A percentile compares a stretch with the other conserved stretches of the same genome.
Evolutionary conservation across 2,329 filamentous ascomycete species (phyloP).

Genomic region (Pseudocercospora vitis): DNA sequence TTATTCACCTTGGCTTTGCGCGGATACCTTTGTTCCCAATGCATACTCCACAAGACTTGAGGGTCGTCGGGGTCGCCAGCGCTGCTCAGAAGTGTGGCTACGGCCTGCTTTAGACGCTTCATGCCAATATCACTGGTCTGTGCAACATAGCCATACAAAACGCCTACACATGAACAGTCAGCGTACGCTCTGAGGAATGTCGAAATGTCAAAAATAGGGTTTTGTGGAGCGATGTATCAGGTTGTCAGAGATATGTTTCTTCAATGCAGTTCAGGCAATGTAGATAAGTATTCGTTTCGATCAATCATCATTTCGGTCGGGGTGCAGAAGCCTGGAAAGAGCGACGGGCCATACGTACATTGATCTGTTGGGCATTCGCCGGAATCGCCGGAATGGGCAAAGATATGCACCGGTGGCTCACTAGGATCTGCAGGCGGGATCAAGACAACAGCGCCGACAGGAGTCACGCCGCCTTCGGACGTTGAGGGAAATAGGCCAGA

Average conservation of each 20-base stretch:
- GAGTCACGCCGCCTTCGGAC: slow-evolving; percentile 72
- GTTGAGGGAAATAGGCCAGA: slow-evolving; percentile 65
- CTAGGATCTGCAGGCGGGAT: slow-evolving; percentile 51
- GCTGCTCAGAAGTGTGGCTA: slow-evolving; percentile 46
- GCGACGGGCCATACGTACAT: slow-evolving; percentile 65
- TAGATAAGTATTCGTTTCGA: slow-evolving; percentile 96
- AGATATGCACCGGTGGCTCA: slow-evolving; percentile 58
- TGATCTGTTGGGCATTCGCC: slow-evolving; percentile 87
- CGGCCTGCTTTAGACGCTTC: slow-evolving; percentile 42
- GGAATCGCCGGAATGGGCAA: slow-evolving; percentile 83
- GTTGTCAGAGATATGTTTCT: slow-evolving; percentile 82
- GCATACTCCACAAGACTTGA: slow-evolving; percentile 53
- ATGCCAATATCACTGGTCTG: slow-evolving; percentile 39
- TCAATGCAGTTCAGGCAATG: slow-evolving; percentile 98
- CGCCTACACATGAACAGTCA: slow-evolving; percentile 45
- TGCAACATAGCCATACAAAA: slow-evolving; percentile 57
- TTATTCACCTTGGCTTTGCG: slow-evolving; percentile 33
- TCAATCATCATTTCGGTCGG: slow-evolving; percentile 74
- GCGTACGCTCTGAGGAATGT: slow-evolving; percentile 35
- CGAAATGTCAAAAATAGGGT: not conserved
- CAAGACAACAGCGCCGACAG: slow-evolving; percentile 70
- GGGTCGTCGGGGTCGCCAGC: slow-evolving; percentile 40
- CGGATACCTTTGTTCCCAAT: slow-evolving; percentile 50
- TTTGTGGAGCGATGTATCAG: slow-evolving; percentile 61
- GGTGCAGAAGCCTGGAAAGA: slow-evolving; percentile 4